These are phyloP conservation scores for Dioscorea dumetorum DNA, from an alignment of 106 monocot species.

Conservation along the genomic window DNA sequence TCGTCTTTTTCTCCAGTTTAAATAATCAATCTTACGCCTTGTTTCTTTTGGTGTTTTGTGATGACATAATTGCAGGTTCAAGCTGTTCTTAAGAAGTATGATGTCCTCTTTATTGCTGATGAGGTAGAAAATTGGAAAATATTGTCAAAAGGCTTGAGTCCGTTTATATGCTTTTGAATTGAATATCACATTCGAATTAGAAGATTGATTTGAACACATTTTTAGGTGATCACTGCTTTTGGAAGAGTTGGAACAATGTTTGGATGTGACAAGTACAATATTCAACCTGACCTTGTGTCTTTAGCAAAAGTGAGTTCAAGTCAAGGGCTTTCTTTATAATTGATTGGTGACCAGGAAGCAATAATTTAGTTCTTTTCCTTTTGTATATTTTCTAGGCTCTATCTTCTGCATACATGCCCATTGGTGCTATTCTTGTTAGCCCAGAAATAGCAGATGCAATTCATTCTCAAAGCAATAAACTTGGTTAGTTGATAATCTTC, in stretches of 20 bases:
- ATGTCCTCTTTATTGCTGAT: slow-evolving; percentile 96
- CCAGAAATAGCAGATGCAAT: slow-evolving; percentile 87
- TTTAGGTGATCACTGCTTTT: slow-evolving; percentile 93
- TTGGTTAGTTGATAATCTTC: slow-evolving; percentile 34
- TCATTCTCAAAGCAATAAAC: slow-evolving; percentile 94
- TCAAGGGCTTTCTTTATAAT: not conserved
- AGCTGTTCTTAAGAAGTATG: slow-evolving; percentile 93
- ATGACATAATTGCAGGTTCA: slow-evolving; percentile 51
- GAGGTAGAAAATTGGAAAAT: slow-evolving; percentile 38
- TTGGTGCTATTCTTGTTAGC: slow-evolving; percentile 88
- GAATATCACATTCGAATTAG: too few species aligned
- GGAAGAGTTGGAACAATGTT: slow-evolving; percentile 96
- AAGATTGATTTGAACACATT: not conserved
- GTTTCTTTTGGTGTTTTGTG: too few species aligned
- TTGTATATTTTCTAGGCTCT: slow-evolving; percentile 53
- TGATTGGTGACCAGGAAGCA: too few species aligned
- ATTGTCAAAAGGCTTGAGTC: too few species aligned
- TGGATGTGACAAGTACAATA: slow-evolving; percentile 86
- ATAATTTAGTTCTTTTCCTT: not conserved
- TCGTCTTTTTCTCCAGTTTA: too few species aligned
- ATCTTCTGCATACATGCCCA: slow-evolving; percentile 95
- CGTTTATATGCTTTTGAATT: too few species aligned
- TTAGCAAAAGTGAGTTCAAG: slow-evolving; percentile 62
- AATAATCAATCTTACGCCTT: too few species aligned
- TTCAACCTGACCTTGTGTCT: slow-evolving; percentile 91